These are phyloP conservation scores for Hanseniaspora valbyensis DNA, from an alignment of 805 yeast species.

Conservation along the genomic window DNA sequence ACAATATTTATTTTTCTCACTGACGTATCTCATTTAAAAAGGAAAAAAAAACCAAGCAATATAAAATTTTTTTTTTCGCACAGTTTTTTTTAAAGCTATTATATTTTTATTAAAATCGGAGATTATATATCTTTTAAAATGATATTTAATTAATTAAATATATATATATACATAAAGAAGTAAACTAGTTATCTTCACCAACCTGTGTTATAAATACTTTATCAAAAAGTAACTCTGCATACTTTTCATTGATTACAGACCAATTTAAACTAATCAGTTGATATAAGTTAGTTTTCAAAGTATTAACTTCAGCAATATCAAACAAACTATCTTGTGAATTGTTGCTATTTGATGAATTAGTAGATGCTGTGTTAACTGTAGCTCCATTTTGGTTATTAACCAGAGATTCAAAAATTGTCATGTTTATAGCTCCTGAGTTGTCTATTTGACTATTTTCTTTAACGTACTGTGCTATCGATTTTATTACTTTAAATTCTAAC, in stretches of 20 bases:
- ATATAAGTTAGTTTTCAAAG: constrained; percentile 48
- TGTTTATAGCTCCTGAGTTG: constrained; percentile 7
- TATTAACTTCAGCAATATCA: constrained; percentile 43
- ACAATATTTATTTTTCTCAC: too few relatives aligned
- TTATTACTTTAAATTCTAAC: constrained; percentile 49
- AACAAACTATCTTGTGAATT: constrained; percentile 6
- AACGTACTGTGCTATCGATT: constrained; percentile 12
- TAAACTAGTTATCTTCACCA: background rate
- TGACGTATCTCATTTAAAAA: too few relatives aligned
- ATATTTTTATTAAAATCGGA: too few relatives aligned
- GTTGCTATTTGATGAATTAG: background rate
- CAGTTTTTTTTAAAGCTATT: too few relatives aligned
- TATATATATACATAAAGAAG: too few relatives aligned
- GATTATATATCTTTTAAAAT: too few relatives aligned
- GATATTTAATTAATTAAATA: too few relatives aligned
- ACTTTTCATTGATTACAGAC: constrained; percentile 69
- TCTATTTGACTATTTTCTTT: constrained; percentile 5
- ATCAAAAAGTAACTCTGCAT: constrained; percentile 34
- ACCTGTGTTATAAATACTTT: constrained; percentile 14
- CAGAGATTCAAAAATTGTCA: constrained; percentile 1
- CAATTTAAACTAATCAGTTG: constrained; percentile 68
- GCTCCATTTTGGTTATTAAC: constrained; percentile 5
- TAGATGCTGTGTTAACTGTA: constrained; percentile 15
- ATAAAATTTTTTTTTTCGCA: too few relatives aligned
- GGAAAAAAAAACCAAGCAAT: too few relatives aligned